Evolutionary conservation across 2,329 filamentous ascomycete species (phyloP).

Genomic region (Cercospora canescens): DNA sequence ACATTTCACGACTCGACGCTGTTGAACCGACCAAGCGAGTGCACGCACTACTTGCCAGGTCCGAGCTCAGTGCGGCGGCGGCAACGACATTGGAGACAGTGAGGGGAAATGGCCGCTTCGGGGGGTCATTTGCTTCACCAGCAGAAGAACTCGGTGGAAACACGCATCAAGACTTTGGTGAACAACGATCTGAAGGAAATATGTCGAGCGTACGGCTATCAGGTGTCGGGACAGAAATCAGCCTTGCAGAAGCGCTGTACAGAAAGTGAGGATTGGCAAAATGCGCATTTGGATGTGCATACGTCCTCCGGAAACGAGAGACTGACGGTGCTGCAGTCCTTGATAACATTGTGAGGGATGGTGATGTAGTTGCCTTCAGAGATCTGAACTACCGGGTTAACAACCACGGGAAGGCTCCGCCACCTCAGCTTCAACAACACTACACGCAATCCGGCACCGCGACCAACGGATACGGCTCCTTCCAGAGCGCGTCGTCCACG

Average conservation of each 20-base stretch:
- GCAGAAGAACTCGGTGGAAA: conserved; percentile 31
- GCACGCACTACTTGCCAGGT: background rate
- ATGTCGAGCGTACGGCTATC: conserved; percentile 71
- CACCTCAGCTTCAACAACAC: conserved; percentile 15
- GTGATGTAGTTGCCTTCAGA: conserved; percentile 39
- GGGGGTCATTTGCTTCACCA: conserved; percentile 43
- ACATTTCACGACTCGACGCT: background rate
- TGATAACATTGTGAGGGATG: conserved; percentile 34
- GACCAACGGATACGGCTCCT: conserved; percentile 15
- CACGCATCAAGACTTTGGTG: conserved; percentile 53
- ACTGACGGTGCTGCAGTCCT: conserved; percentile 37
- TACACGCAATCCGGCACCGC: conserved; percentile 6
- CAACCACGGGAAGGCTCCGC: conserved; percentile 39
- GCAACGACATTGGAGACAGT: background rate
- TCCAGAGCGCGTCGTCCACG: conserved; percentile 1
- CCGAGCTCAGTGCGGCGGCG: conserved; percentile 1
- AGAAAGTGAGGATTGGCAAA: conserved; percentile 56
- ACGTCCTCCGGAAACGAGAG: background rate
- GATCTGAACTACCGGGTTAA: conserved; percentile 42
- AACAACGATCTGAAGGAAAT: conserved; percentile 73
- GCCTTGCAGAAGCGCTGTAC: conserved; percentile 77
- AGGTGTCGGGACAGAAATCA: conserved; percentile 81
- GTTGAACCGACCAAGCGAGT: background rate
- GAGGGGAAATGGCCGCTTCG: conserved; percentile 29
- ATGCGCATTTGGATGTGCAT: background rate